Base-by-base conservation (phyloP, 192 early-diverging fungal species). In the Mortierella antarctica region DNA sequence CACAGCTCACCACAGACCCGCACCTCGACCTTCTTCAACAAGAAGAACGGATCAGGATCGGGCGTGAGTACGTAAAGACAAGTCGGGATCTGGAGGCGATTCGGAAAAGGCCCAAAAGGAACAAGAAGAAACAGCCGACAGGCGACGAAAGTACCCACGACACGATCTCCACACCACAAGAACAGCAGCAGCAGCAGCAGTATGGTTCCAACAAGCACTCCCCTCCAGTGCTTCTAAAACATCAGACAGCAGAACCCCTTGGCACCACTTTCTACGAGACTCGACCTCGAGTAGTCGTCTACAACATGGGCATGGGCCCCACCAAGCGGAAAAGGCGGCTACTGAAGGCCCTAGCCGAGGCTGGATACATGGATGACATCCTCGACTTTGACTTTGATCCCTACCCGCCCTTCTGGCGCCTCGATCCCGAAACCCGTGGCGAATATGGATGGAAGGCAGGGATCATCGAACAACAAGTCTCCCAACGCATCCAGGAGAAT, bases 371-470 rank as follows among this genome's bases (percentile, higher is more conserved):
- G 3, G 76, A 85, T 45, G 82, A 86, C 20, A 6, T 81, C 0
- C 57, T 67, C 5, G 64, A 69, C 9, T 84, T 88, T 49, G 75
- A 87, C 21, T 87, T 84, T 57, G 61, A 67, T 6, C 44, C 56
- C 0, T 84, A 86, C 42, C 88, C 88, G 15, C 60, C 52, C 11
- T 89, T 89, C 47, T 89, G 86, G 88, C 65, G 72, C 0, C 63
- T 89, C 5, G 65, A 58, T 7, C 60, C 83, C 2, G 54, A 68
- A 50, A 73, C 80, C n/a, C 61, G 67, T 10, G 88, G 88, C n/a
- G 84, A 87, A 66, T 89, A 89, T 55, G 88, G 81, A 15, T 89
- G 88, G 88, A 89, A 89, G 53, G 74, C 82, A 1, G 88, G 83
- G 0, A 87, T 87, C 8, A 56, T 86, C 1, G 65, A 84, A 2